Evolutionary conservation across 306 rosid species (phyloP).

Genomic region (Prunus salicina): DNA sequence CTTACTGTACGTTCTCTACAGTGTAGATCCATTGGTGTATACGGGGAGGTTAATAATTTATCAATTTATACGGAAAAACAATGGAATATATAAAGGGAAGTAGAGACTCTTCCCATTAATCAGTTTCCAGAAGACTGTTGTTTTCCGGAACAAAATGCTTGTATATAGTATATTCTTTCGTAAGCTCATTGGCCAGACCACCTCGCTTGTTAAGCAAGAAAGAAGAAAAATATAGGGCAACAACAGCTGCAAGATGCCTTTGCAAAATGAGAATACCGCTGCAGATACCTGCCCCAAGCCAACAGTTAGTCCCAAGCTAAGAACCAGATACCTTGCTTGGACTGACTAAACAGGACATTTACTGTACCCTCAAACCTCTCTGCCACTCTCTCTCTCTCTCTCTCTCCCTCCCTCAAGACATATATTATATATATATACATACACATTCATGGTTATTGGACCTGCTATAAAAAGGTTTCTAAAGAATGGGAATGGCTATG

Average conservation of each 20-base stretch:
- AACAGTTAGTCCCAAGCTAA: slow-evolving; percentile 35
- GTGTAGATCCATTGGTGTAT: neutral
- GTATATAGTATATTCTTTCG: neutral
- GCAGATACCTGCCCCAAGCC: slow-evolving; percentile 19
- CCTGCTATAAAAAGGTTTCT: too few species aligned
- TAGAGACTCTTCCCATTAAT: neutral
- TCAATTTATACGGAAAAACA: too few species aligned
- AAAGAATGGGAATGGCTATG: slow-evolving; percentile 46
- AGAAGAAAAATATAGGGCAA: neutral
- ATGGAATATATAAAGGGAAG: neutral
- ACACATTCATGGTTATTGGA: too few species aligned
- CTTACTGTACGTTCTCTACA: neutral
- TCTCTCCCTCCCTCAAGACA: slow-evolving; percentile 8
- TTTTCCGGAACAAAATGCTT: neutral
- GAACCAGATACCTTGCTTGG: slow-evolving; percentile 59
- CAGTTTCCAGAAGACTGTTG: neutral
- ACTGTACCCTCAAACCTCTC: slow-evolving; percentile 1
- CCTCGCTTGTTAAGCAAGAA: neutral
- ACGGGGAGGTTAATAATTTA: neutral
- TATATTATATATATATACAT: too few species aligned
- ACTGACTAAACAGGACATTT: slow-evolving; percentile 18
- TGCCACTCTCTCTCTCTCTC: neutral
- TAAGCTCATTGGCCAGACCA: too few species aligned
- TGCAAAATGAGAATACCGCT: neutral
- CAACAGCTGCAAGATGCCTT: neutral